Evolutionary conservation across 495 filamentous ascomycete genomes (phyloP), one percentile per base, ranked within the genome.

Genomic region (Platismatia glauca): DNA sequence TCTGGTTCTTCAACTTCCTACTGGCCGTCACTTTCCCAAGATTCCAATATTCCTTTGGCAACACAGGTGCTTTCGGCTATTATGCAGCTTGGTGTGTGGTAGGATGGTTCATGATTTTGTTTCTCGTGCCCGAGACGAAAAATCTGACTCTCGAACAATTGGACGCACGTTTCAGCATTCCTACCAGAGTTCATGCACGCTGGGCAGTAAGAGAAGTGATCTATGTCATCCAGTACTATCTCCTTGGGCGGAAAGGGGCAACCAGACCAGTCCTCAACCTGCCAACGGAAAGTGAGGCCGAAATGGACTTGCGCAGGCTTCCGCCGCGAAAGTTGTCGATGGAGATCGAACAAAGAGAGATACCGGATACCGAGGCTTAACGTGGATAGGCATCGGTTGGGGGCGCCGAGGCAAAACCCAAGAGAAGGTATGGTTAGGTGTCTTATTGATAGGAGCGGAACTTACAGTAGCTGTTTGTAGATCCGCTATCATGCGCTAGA

Each of bases 71-170:
- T 4, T 85, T 84, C 69, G 76, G 78, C n/a, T 84, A 82, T 74
- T 88, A 87, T 69, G 84, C 83, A 2, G 82, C 72, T 16, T 79
- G 82, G 71, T 84, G 82, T 71, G 48, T 83, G 7, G 63, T 84
- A n/a, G 81, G 80, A 29, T 83, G 79, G 76, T 62, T 82, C 44
- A 67, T 82, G 62, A 79, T 84, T 24, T 73, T 83, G 60, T 68
- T 81, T 33, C 82, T 82, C 63, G 77, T 85, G 11, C 80, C 79
- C 3, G 82, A 84, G 69, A 84, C 82, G 7, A 86, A 84, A 13
- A 84, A 82, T 44, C 68, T 81, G 35, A 76, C 78, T 24, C 71
- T 81, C 22, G 79, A 81, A 70, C 75, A 72, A 63, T 73, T 81
- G 66, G 79, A 80, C 46, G 55, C 57, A 43, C 59, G 71, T 2